Conservation (phyloP, 768 basidiomycete genomes). For the Kondoa malvinella region DNA sequence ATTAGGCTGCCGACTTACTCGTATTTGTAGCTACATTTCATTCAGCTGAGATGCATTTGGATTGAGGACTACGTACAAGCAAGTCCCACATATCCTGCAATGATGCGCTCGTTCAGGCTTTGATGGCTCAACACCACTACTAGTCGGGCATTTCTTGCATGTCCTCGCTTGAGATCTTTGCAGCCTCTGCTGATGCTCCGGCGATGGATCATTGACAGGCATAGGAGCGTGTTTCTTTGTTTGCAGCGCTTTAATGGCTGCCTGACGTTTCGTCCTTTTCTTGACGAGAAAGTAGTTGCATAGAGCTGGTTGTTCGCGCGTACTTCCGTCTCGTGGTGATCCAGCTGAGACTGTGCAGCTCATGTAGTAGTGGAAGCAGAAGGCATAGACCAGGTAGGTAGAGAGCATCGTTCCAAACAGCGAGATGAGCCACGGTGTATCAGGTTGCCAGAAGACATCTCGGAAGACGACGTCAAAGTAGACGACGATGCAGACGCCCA, state of each 20-base stretch:
- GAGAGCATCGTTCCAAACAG: slow-evolving; percentile 13
- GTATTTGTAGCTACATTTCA: background rate
- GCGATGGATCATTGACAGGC: background rate
- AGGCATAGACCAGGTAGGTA: slow-evolving; percentile 19
- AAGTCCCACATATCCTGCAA: slow-evolving; percentile 23
- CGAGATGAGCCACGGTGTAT: background rate
- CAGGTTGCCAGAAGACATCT: slow-evolving; percentile 11
- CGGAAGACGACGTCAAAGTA: slow-evolving; percentile 19
- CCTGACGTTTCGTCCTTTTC: background rate
- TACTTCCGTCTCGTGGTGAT: slow-evolving; percentile 37
- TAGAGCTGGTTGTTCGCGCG: background rate
- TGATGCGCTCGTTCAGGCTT: slow-evolving; percentile 29
- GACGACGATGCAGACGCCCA: background rate
- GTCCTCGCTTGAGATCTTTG: slow-evolving; percentile 20
- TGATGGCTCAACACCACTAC: slow-evolving; percentile 2
- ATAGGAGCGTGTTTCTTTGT: background rate
- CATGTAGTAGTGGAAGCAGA: slow-evolving; percentile 47
- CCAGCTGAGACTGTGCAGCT: slow-evolving; percentile 67
- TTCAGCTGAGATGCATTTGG: background rate
- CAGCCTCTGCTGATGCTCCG: slow-evolving; percentile 6
- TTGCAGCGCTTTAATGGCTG: slow-evolving; percentile 2
- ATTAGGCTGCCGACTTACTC: background rate
- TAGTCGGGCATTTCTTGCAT: slow-evolving; percentile 23
- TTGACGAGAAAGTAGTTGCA: slow-evolving; percentile 2
- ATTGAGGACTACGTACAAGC: slow-evolving; percentile 13